These are phyloP conservation scores for Friedmanniomyces simplex DNA, from an alignment of 495 filamentous ascomycete genomes.

Conservation along the genomic window DNA sequence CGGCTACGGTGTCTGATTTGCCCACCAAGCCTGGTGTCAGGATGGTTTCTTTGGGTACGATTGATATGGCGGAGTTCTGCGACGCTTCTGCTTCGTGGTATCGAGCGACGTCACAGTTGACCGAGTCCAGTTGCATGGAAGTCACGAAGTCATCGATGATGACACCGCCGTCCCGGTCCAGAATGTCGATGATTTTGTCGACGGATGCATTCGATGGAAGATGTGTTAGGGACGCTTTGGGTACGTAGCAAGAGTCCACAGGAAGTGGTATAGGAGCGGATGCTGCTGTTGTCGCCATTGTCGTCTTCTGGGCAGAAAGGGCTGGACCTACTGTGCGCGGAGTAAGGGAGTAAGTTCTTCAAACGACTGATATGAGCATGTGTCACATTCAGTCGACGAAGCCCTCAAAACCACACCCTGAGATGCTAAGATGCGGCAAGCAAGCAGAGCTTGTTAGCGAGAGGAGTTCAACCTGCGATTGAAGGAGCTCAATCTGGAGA, in stretches of 20 bases:
- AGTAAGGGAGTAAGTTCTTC: no score
- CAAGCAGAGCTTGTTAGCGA: no score
- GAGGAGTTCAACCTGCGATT: no score
- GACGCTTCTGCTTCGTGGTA: not conserved
- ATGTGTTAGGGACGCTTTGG: not conserved
- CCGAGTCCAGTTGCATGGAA: not conserved
- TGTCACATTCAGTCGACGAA: no score
- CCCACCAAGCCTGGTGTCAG: not conserved
- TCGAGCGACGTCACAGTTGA: not conserved
- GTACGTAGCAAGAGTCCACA: not conserved
- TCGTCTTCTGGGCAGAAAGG: not conserved
- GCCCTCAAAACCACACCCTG: no score
- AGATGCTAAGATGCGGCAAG: no score
- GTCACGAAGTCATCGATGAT: not conserved
- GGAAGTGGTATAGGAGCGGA: not conserved
- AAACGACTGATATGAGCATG: no score
- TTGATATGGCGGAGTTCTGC: not conserved
- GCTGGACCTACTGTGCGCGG: no score
- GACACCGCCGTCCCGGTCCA: not conserved
- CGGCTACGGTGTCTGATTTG: not conserved
- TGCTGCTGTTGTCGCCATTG: not conserved
- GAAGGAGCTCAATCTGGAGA: no score
- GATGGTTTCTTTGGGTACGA: not conserved
- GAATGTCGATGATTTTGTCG: not conserved
- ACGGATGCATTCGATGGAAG: not conserved